A percentile compares a stretch with the other conserved stretches of the same genome.
Evolutionary conservation across 2,329 filamentous ascomycete species (phyloP).

Genomic region (Ambrosiella cleistominuta): DNA sequence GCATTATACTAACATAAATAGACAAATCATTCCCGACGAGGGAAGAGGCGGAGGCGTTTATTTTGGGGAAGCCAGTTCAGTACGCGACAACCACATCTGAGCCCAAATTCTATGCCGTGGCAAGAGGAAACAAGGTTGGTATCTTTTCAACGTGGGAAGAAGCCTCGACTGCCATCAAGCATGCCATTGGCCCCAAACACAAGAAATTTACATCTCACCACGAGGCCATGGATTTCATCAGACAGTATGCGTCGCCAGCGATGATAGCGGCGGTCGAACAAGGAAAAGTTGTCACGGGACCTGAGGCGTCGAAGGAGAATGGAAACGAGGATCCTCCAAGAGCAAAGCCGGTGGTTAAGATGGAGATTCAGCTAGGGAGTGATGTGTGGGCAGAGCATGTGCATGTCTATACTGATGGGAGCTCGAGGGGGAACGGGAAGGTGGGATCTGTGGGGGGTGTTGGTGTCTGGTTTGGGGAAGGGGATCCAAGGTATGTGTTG

Average conservation of each 20-base stretch:
- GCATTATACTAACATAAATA: conserved; percentile 20
- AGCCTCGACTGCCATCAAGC: conserved; percentile 55
- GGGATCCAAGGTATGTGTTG: conserved; percentile 32
- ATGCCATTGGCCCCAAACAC: conserved; percentile 51
- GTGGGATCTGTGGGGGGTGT: conserved; percentile 38
- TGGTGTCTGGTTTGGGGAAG: conserved; percentile 44
- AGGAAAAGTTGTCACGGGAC: conserved; percentile 10
- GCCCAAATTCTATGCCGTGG: conserved; percentile 40
- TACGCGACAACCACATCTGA: conserved; percentile 24
- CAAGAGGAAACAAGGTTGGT: conserved; percentile 38
- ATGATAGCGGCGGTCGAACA: conserved; percentile 24
- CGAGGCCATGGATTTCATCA: conserved; percentile 67
- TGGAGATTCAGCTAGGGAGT: conserved; percentile 16
- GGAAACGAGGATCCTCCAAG: conserved; percentile 16
- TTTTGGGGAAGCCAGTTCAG: conserved; percentile 33
- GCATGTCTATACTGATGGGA: conserved; percentile 44
- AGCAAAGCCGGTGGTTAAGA: conserved; percentile 15
- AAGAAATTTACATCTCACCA: conserved; percentile 49
- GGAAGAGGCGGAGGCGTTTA: conserved; percentile 63
- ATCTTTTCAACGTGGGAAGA: conserved; percentile 50
- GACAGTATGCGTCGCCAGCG: conserved; percentile 27
- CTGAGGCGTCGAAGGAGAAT: conserved; percentile 18
- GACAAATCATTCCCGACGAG: conserved; percentile 63
- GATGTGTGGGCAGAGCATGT: conserved; percentile 21
- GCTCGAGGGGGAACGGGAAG: conserved; percentile 40